Evolutionary conservation across 495 filamentous ascomycete species (phyloP).

Genomic region (Polyplosphaeria fusca): DNA sequence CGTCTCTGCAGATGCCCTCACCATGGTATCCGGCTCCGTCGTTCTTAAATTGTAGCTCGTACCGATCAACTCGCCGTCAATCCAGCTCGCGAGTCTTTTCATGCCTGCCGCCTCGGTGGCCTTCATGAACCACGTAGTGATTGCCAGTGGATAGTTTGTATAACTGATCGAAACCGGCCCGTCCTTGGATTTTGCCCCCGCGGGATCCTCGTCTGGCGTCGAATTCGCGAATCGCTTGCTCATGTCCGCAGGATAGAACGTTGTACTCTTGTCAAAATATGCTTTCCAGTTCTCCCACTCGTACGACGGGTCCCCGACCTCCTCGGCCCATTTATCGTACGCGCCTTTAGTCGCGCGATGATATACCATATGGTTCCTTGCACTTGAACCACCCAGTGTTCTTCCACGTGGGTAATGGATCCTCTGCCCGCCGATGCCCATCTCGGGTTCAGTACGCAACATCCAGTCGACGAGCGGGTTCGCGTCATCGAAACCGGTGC

Average conservation of each 20-base stretch:
- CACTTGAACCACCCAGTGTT: slow-evolving; percentile 29
- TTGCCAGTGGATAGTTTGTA: slow-evolving; percentile 44
- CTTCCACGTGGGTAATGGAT: slow-evolving; percentile 36
- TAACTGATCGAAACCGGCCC: slow-evolving; percentile 54
- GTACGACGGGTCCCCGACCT: slow-evolving; percentile 54
- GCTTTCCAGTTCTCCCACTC: slow-evolving; percentile 51
- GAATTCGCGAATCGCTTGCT: slow-evolving; percentile 33
- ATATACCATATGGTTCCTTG: slow-evolving; percentile 33
- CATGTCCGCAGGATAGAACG: slow-evolving; percentile 50
- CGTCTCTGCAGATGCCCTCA: slow-evolving; percentile 45
- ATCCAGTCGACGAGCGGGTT: slow-evolving; percentile 32
- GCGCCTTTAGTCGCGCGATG: slow-evolving; percentile 43
- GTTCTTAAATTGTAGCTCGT: slow-evolving; percentile 36
- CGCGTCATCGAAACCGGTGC: slow-evolving; percentile 1
- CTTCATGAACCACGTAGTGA: slow-evolving; percentile 5
- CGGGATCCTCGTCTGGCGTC: slow-evolving; percentile 45
- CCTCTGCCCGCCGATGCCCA: not conserved
- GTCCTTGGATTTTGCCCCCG: slow-evolving; percentile 37
- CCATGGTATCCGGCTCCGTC: slow-evolving; percentile 39
- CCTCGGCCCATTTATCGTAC: slow-evolving; percentile 55
- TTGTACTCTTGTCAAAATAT: slow-evolving; percentile 52
- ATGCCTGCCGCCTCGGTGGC: slow-evolving; percentile 13
- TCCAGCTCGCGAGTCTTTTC: slow-evolving; percentile 31
- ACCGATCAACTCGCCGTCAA: slow-evolving; percentile 39
- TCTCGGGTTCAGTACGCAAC: slow-evolving; percentile 1